phyloP scores from a whole-genome alignment of 2,329 filamentous ascomycete species.

The Zasmidium cellare region DNA sequence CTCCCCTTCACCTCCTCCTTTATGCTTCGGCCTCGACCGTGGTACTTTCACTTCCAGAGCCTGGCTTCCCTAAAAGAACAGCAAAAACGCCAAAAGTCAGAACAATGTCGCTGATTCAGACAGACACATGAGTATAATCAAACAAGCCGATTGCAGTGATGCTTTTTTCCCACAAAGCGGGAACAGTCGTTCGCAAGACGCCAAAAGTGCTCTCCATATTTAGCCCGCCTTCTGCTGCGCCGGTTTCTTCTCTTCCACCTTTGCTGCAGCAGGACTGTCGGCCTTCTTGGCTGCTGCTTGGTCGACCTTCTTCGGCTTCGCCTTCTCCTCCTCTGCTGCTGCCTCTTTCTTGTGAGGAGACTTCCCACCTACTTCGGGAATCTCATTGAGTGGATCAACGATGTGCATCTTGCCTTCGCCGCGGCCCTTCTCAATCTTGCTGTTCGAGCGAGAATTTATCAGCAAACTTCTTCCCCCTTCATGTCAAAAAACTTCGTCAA shows the following conservation, averaged over 20 bases:
- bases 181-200: background rate
- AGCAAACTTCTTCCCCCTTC: conserved; percentile 27
- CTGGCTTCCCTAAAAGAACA: conserved; percentile 15
- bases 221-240: conserved; percentile 7
- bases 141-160: background rate
- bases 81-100: conserved; percentile 18
- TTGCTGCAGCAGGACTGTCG: background rate
- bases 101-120: conserved; percentile 8
- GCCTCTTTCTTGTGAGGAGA: background rate
- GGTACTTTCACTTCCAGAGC: conserved; percentile 4
- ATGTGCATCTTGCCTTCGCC: conserved; percentile 10
- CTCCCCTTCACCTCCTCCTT: background rate
- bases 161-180: conserved; percentile 1
- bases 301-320: conserved; percentile 5
- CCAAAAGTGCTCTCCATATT: conserved; percentile 2
- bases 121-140: background rate
- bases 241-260: background rate
- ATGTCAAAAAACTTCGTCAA: conserved; percentile 6
- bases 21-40: background rate
- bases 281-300: conserved; percentile 5
- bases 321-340: background rate
- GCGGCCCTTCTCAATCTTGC: conserved; percentile 14
- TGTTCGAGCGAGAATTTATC: conserved; percentile 25
- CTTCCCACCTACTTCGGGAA: conserved; percentile 17
- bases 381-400: conserved; percentile 12